Conservation (phyloP, 2,329 filamentous ascomycete species). For the Chaetomiaceae sp. region DNA sequence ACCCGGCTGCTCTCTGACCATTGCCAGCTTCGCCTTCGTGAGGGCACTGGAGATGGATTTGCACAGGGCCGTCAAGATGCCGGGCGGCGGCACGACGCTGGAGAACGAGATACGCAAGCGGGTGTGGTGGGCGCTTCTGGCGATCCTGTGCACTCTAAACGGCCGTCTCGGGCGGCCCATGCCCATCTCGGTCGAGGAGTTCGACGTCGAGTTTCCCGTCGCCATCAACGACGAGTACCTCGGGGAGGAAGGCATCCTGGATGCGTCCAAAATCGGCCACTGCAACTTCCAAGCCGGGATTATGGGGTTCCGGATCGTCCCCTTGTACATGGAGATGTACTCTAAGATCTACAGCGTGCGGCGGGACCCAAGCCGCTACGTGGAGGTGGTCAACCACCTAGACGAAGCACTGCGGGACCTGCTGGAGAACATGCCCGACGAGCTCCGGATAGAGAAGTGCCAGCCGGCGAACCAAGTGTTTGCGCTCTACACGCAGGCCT, state of each 20-base stretch:
- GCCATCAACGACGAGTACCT: conserved; percentile 65
- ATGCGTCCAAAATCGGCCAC: conserved; percentile 46
- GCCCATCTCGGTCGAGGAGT: conserved; percentile 65
- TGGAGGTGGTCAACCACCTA: conserved; percentile 55
- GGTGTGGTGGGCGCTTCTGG: conserved; percentile 67
- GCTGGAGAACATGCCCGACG: conserved; percentile 54
- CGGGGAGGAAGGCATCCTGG: conserved; percentile 54
- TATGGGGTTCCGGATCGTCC: conserved; percentile 57
- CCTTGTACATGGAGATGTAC: conserved; percentile 67
- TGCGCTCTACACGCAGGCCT: conserved; percentile 49
- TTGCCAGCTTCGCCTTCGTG: conserved; percentile 58
- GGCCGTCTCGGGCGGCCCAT: conserved; percentile 74
- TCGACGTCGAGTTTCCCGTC: conserved; percentile 72
- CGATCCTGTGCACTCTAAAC: conserved; percentile 60
- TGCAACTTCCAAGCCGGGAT: conserved; percentile 65
- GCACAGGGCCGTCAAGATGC: conserved; percentile 59
- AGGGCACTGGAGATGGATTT: conserved; percentile 69
- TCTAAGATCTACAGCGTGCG: conserved; percentile 68
- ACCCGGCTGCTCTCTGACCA: conserved; percentile 65
- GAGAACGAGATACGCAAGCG: conserved; percentile 72
- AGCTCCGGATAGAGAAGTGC: conserved; percentile 45
- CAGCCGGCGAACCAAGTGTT: conserved; percentile 41
- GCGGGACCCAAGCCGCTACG: conserved; percentile 56
- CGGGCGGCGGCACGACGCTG: conserved; percentile 45
- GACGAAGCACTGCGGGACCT: conserved; percentile 55